Evolutionary conservation across 1,284 basidiomycete genomes (phyloP).

Genomic region (Leccinum pachyderme): DNA sequence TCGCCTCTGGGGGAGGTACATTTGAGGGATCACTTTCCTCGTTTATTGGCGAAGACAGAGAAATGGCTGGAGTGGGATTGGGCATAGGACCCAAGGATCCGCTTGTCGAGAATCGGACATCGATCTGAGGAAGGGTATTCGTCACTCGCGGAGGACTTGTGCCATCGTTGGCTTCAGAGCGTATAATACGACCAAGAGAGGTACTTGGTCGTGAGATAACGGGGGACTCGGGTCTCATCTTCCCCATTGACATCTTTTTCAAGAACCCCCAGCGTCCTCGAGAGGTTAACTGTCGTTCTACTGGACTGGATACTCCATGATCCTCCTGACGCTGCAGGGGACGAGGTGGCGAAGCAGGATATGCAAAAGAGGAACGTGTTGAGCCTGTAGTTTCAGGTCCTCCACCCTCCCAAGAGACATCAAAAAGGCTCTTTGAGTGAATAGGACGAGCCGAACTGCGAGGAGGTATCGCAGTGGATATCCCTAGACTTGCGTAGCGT

Average conservation of each 20-base stretch:
- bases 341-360: constrained; percentile 32
- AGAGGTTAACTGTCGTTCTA: constrained; percentile 25
- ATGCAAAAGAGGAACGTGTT: constrained; percentile 26
- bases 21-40: constrained; percentile 20
- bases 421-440: constrained; percentile 52
- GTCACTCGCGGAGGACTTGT: constrained; percentile 29
- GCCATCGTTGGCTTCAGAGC: constrained; percentile 16
- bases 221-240: constrained; percentile 62
- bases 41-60: constrained; percentile 28
- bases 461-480: constrained; percentile 38
- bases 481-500: constrained; percentile 69
- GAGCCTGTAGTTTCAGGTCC: constrained; percentile 17
- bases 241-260: constrained; percentile 96
- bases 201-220: constrained; percentile 26
- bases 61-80: constrained; percentile 27
- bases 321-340: constrained; percentile 12
- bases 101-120: constrained; percentile 68
- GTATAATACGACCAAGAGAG: constrained; percentile 20
- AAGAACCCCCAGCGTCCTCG: constrained; percentile 85
- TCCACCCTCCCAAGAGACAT: constrained; percentile 27
- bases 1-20: constrained; percentile 2
- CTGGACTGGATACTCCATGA: constrained; percentile 19
- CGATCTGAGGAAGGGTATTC: constrained; percentile 55
- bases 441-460: constrained; percentile 41
- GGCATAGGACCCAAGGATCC: constrained; percentile 50